Percentiles rank a stretch among this genome's conserved stretches.
Evolutionary conservation across 2,329 filamentous ascomycete genomes (phyloP).

Genomic region (Rugonectria rugulosa): DNA sequence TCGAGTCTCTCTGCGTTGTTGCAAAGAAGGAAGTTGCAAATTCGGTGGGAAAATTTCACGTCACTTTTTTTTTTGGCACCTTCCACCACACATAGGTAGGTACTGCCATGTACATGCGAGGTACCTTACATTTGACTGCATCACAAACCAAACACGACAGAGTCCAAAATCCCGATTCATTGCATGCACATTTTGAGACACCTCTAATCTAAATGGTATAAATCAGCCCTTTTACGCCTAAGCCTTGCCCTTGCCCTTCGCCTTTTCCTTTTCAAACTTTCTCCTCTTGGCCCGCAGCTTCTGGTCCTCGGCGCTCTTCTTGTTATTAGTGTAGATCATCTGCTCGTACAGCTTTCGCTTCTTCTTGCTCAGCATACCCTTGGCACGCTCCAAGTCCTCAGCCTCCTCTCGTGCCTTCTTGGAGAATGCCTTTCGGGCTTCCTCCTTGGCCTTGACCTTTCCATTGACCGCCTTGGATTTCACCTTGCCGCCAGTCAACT

Average conservation of each 20-base stretch:
- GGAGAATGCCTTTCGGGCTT: slow-evolving; percentile 72
- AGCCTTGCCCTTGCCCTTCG: slow-evolving; percentile 46
- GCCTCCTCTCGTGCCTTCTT: slow-evolving; percentile 78
- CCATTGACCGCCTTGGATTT: slow-evolving; percentile 55
- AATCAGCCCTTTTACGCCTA: slow-evolving; percentile 44
- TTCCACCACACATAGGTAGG: neutral
- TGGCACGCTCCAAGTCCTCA: slow-evolving; percentile 89
- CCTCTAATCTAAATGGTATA: slow-evolving; percentile 42
- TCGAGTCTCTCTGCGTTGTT: too few relatives aligned
- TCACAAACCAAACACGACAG: slow-evolving; percentile 4
- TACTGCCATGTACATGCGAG: too few relatives aligned
- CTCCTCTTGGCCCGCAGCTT: slow-evolving; percentile 88
- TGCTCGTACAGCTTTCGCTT: slow-evolving; percentile 98
- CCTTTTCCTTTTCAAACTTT: slow-evolving; percentile 77
- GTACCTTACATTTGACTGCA: too few relatives aligned
- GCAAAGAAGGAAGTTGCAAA: neutral
- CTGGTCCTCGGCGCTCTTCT: slow-evolving; percentile 90
- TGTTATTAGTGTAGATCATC: slow-evolving; percentile 95
- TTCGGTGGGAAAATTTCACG: neutral
- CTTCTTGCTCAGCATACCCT: slow-evolving; percentile 98
- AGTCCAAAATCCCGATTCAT: slow-evolving; percentile 27
- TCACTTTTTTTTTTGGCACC: neutral
- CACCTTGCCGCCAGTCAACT: slow-evolving; percentile 75
- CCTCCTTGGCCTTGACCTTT: slow-evolving; percentile 71
- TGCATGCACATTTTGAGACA: slow-evolving; percentile 33